Evolutionary conservation across 2,329 filamentous ascomycete genomes (phyloP).

Genomic region (Stachybotrys elegans): DNA sequence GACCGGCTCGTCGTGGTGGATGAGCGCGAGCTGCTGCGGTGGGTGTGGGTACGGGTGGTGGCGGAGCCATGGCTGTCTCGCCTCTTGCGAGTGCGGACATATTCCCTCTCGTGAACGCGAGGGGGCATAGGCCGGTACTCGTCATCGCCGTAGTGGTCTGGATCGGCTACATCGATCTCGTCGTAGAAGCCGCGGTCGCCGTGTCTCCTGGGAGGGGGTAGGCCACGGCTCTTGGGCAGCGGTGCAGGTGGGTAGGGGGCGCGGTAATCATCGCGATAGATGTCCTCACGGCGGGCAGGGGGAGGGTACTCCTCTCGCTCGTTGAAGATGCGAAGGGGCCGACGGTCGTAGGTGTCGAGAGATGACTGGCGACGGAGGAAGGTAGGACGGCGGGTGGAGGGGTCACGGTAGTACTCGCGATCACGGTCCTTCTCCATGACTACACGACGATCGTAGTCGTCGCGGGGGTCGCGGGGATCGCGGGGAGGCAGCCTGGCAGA

Average conservation of each 20-base stretch:
- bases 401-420: conserved; percentile 35
- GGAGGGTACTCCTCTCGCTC: conserved; percentile 60
- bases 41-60: conserved; percentile 31
- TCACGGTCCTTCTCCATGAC: conserved; percentile 53
- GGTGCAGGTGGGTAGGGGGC: conserved; percentile 58
- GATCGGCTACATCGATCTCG: conserved; percentile 64
- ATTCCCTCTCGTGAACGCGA: conserved; percentile 56
- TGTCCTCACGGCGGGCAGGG: conserved; percentile 45
- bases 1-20: conserved; percentile 40
- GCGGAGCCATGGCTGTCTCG: conserved; percentile 32
- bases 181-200: conserved; percentile 54
- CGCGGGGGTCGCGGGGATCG: conserved; percentile 24
- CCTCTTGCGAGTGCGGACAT: conserved; percentile 44
- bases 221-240: conserved; percentile 57
- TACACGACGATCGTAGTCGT: conserved; percentile 48
- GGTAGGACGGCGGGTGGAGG: conserved; percentile 56
- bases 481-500: conserved; percentile 28
- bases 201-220: conserved; percentile 55
- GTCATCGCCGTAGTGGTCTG: conserved; percentile 65
- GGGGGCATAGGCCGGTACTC: conserved; percentile 61
- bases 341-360: conserved; percentile 83
- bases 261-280: conserved; percentile 41
- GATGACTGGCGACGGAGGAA: conserved; percentile 80
- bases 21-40: conserved; percentile 36
- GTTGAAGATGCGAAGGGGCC: conserved; percentile 47